Evolutionary conservation across 768 basidiomycete species (phyloP).

Genomic region (Cubamyces sp.): DNA sequence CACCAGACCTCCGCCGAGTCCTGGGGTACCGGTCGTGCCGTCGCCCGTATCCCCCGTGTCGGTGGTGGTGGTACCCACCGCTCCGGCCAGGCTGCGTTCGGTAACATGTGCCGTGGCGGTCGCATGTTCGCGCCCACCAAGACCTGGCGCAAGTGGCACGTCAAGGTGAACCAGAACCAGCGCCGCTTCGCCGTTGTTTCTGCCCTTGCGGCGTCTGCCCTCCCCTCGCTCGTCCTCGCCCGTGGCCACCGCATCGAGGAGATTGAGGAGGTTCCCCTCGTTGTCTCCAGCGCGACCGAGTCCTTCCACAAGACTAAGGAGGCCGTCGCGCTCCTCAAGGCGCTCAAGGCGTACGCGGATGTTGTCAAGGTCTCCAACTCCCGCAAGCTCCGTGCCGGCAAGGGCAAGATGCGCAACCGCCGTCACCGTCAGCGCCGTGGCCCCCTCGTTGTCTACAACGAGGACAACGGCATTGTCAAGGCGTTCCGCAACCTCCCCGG

Average conservation of each 20-base stretch:
- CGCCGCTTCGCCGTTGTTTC: constrained; percentile 97
- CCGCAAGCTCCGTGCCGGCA: constrained; percentile 94
- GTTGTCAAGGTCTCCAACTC: constrained; percentile 98
- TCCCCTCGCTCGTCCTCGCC: constrained; percentile 97
- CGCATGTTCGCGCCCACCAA: constrained; percentile 99
- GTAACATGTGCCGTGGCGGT: constrained; percentile 99
- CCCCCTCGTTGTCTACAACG: constrained; percentile 94
- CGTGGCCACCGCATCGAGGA: constrained; percentile 99
- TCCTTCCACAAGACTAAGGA: constrained; percentile 96
- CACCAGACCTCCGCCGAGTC: constrained; percentile 99
- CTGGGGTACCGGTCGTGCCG: constrained; percentile 99
- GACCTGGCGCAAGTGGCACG: constrained; percentile 99
- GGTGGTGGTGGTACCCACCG: constrained; percentile 98
- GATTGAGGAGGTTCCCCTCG: constrained; percentile 95
- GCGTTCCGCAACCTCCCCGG: constrained; percentile 99
- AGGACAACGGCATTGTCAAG: constrained; percentile 96
- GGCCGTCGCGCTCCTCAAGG: constrained; percentile 91
- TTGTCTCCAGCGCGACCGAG: constrained; percentile 78
- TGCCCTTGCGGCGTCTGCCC: constrained; percentile 95
- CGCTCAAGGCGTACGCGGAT: constrained; percentile 86
- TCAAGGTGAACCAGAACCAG: constrained; percentile 99
- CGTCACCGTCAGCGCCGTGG: constrained; percentile 97
- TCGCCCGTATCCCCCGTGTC: constrained; percentile 99
- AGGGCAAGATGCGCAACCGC: constrained; percentile 97
- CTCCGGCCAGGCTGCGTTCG: constrained; percentile 99